Conservation (phyloP, 768 basidiomycete species). For the Leccinum ochraceum region DNA sequence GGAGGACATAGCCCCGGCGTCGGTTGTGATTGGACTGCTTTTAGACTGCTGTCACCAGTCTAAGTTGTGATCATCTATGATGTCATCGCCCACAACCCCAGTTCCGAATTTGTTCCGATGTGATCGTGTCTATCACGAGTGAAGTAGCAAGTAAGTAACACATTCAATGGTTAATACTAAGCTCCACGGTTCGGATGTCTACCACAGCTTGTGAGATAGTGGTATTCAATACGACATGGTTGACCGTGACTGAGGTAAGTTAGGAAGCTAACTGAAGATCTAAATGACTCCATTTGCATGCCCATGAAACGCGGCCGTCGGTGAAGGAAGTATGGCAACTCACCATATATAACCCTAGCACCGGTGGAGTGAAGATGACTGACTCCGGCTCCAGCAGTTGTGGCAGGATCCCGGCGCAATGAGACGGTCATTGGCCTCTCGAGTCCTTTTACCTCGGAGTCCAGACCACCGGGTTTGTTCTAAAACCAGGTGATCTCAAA, state of each 20-base stretch:
- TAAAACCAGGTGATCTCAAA: neutral
- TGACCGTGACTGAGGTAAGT: neutral
- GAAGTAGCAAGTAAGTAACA: neutral
- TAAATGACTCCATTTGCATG: neutral
- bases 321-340: neutral
- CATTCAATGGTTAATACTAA: neutral
- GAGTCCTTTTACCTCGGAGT: neutral
- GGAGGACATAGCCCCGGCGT: neutral
- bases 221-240: neutral
- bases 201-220: slow-evolving; percentile 24
- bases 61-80: neutral
- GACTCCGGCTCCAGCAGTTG: too few species aligned
- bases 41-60: too few species aligned
- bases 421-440: neutral
- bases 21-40: too few species aligned
- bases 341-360: slow-evolving; percentile 17
- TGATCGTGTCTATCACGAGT: neutral
- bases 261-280: too few species aligned
- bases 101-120: neutral
- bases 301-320: neutral
- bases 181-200: neutral
- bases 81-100: neutral
- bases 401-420: too few species aligned
- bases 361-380: slow-evolving; percentile 6
- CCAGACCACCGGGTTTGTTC: neutral